These are phyloP conservation scores for Lasiosphaeris hirsuta DNA, from an alignment of 495 filamentous ascomycete genomes.

Conservation along the genomic window DNA sequence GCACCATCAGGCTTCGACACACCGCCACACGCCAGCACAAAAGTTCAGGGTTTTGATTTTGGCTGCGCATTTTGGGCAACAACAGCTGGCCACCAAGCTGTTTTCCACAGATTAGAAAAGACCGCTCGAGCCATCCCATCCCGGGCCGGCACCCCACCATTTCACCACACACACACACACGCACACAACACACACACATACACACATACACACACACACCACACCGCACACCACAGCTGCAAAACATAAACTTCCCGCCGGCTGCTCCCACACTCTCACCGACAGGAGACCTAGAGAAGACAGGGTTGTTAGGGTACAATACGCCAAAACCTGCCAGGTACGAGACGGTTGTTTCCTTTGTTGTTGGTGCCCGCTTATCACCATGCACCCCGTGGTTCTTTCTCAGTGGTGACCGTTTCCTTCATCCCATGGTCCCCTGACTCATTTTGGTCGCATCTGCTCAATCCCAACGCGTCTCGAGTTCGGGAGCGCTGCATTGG, in stretches of 20 bases:
- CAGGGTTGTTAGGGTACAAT: too few relatives aligned
- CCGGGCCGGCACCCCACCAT: slow-evolving; percentile 6
- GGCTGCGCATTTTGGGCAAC: background rate
- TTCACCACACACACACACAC: background rate
- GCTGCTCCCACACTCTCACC: background rate
- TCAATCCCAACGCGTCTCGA: background rate
- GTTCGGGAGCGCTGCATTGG: slow-evolving; percentile 6
- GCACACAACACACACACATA: background rate
- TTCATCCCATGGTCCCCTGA: slow-evolving; percentile 3
- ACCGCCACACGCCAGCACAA: background rate
- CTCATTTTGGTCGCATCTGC: background rate
- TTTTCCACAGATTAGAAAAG: too few relatives aligned
- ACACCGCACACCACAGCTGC: background rate
- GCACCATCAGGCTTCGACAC: background rate
- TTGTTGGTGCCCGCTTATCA: background rate
- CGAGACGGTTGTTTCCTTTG: background rate
- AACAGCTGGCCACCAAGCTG: background rate
- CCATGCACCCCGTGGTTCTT: background rate
- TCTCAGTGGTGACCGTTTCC: background rate
- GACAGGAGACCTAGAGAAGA: background rate
- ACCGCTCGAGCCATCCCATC: too few relatives aligned
- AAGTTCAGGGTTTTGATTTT: background rate
- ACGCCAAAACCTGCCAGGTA: background rate
- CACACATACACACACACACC: background rate
- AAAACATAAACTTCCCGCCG: too few relatives aligned